These are phyloP conservation scores for Xylaria sp. DNA, from an alignment of 495 filamentous ascomycete species.

Conservation along the genomic window DNA sequence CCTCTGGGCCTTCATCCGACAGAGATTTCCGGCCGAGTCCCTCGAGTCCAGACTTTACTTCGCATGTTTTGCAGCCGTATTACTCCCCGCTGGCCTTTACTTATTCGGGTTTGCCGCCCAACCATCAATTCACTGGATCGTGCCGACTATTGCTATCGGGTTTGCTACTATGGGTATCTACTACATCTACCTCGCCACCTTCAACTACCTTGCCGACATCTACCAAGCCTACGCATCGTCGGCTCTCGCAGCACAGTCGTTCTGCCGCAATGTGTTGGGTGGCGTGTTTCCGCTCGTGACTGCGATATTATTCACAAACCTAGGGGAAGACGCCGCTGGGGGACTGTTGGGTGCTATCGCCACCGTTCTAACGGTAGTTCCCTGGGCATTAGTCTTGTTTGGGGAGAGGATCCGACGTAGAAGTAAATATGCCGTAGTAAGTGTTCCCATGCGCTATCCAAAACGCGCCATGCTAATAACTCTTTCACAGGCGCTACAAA, in stretches of 20 bases:
- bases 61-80: conserved; percentile 71
- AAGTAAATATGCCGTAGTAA: conserved; percentile 73
- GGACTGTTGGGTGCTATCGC: conserved; percentile 81
- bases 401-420: conserved; percentile 79
- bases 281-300: conserved; percentile 85
- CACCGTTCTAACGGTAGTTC: conserved; percentile 73
- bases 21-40: conserved; percentile 54
- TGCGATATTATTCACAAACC: conserved; percentile 69
- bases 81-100: conserved; percentile 71
- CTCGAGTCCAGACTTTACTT: conserved; percentile 87
- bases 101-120: conserved; percentile 81
- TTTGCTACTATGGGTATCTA: conserved; percentile 89
- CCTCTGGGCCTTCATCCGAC: conserved; percentile 48
- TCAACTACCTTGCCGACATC: conserved; percentile 94
- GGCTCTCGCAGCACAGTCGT: conserved; percentile 86
- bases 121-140: conserved; percentile 75
- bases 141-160: conserved; percentile 72
- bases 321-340: conserved; percentile 76
- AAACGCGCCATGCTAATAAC: conserved; percentile 8
- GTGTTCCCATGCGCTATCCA: neutral
- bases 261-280: conserved; percentile 82
- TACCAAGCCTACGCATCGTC: conserved; percentile 87
- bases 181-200: conserved; percentile 85
- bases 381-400: conserved; percentile 84
- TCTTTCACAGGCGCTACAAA: conserved; percentile 15